A percentile compares a stretch with the other conserved stretches of the same genome.
phyloP scores from a whole-genome alignment of 352 stramenopile species.

The Thalassiosira delicatula region DNA sequence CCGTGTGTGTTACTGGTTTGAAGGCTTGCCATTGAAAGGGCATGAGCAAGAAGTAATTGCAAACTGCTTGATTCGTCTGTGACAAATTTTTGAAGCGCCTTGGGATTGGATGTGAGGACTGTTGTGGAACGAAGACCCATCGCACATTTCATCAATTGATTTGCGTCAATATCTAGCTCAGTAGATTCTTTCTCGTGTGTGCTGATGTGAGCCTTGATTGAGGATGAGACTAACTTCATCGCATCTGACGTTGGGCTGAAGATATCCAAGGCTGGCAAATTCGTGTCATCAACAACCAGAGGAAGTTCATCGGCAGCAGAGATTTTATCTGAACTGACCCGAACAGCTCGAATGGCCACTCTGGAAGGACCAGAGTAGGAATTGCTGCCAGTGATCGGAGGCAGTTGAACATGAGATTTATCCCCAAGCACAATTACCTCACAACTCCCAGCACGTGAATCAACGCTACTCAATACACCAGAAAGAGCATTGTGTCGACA shows the following conservation, averaged over 20 bases:
- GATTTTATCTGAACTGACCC: constrained; percentile 51
- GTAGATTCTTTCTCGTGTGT: constrained; percentile 13
- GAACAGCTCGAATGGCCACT: constrained; percentile 62
- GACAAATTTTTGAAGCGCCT: constrained; percentile 39
- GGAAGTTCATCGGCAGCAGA: constrained; percentile 60
- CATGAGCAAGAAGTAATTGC: constrained; percentile 36
- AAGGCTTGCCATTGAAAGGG: constrained; percentile 43
- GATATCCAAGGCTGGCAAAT: constrained; percentile 32
- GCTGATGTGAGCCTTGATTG: constrained; percentile 12
- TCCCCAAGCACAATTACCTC: constrained; percentile 77
- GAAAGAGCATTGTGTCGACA: constrained; percentile 66
- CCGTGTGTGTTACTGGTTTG: constrained; percentile 18
- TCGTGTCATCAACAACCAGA: constrained; percentile 42
- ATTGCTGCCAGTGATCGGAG: constrained; percentile 4
- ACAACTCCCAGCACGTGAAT: constrained; percentile 76
- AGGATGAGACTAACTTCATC: constrained; percentile 32
- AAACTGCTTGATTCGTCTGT: constrained; percentile 33
- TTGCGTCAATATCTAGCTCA: constrained; percentile 12
- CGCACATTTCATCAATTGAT: constrained; percentile 51
- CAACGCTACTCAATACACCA: constrained; percentile 80
- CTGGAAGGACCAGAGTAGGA: background rate
- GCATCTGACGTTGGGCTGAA: constrained; percentile 41
- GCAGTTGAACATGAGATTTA: constrained; percentile 36
- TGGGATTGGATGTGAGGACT: constrained; percentile 53
- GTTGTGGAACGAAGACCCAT: constrained; percentile 57